Percentiles rank a stretch among this genome's conserved stretches.
Conservation (phyloP, 345 rosid species). For the Eucalyptus brandiana region DNA sequence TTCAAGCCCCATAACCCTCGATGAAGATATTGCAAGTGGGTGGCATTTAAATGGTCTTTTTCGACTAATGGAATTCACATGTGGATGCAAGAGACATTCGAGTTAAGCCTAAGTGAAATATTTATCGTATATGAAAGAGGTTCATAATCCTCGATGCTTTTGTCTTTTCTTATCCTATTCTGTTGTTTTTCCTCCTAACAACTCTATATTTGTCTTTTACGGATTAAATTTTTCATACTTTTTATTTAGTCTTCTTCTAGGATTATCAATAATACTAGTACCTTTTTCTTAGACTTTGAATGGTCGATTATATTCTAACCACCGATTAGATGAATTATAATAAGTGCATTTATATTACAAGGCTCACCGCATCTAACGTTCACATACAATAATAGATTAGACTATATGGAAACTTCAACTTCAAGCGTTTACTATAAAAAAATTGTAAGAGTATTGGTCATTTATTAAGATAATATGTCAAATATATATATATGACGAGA, state of each 20-base stretch:
- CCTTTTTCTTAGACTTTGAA: not conserved
- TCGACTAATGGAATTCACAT: not conserved
- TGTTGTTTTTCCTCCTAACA: not conserved
- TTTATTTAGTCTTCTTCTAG: too few species aligned
- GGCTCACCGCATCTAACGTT: not conserved
- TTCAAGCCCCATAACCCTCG: too few species aligned
- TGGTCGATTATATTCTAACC: not conserved
- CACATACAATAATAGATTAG: not conserved
- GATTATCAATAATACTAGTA: not conserved
- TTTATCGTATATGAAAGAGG: not conserved
- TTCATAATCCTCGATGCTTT: not conserved
- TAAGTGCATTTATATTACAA: not conserved
- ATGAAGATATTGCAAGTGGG: too few species aligned
- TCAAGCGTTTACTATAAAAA: rapidly evolving
- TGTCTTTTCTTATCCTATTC: not conserved
- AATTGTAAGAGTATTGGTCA: too few species aligned
- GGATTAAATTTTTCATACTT: not conserved
- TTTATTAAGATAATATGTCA: too few species aligned
- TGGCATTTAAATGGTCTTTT: too few species aligned
- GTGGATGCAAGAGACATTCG: not conserved
- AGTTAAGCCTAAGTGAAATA: not conserved
- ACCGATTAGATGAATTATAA: not conserved
- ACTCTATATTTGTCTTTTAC: too few species aligned
- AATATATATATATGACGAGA: rapidly evolving
- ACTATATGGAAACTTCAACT: not conserved